Percentiles rank a stretch among this genome's conserved stretches.
phyloP scores from a whole-genome alignment of 2,329 filamentous ascomycete species.

The Penicillium freii region DNA sequence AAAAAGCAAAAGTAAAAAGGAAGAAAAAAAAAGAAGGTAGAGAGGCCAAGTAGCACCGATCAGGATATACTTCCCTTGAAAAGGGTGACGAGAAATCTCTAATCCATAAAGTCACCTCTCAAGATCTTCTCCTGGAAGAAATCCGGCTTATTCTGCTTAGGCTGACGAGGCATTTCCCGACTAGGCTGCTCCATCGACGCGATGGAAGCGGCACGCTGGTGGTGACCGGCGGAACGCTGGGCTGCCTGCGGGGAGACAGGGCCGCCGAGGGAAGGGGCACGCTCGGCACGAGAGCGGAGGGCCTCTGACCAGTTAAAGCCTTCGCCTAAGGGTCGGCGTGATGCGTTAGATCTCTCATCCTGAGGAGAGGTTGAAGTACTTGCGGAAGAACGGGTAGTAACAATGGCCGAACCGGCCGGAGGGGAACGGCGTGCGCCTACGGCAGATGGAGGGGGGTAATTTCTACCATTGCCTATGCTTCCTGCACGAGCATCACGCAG shows the following conservation, averaged over 20 bases:
- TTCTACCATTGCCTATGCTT: constrained; percentile 63
- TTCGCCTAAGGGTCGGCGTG: constrained; percentile 65
- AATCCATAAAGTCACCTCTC: constrained; percentile 98
- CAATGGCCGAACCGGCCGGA: constrained; percentile 23
- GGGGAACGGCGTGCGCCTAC: constrained; percentile 26
- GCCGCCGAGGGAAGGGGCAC: constrained; percentile 54
- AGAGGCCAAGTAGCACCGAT: not conserved
- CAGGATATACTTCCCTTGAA: not conserved
- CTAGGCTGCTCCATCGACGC: constrained; percentile 58
- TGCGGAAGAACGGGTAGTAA: constrained; percentile 32
- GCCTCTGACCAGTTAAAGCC: constrained; percentile 98
- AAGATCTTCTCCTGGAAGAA: constrained; percentile 95
- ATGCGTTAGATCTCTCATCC: constrained; percentile 45
- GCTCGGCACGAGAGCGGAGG: constrained; percentile 86
- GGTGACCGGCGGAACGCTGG: constrained; percentile 48
- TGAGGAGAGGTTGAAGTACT: constrained; percentile 37
- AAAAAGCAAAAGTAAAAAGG: not conserved
- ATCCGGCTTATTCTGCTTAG: constrained; percentile 71
- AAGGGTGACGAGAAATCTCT: constrained; percentile 20
- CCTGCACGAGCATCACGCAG: constrained; percentile 66
- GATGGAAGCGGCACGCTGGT: constrained; percentile 43
- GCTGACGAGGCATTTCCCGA: constrained; percentile 46
- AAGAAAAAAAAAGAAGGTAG: not conserved
- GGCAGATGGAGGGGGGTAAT: constrained; percentile 41
- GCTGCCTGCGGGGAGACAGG: constrained; percentile 38